A percentile compares a stretch with the other conserved stretches of the same genome.
These are phyloP conservation scores for Trichoderma erinaceum DNA, from an alignment of 495 filamentous ascomycete genomes.

Conservation along the genomic window DNA sequence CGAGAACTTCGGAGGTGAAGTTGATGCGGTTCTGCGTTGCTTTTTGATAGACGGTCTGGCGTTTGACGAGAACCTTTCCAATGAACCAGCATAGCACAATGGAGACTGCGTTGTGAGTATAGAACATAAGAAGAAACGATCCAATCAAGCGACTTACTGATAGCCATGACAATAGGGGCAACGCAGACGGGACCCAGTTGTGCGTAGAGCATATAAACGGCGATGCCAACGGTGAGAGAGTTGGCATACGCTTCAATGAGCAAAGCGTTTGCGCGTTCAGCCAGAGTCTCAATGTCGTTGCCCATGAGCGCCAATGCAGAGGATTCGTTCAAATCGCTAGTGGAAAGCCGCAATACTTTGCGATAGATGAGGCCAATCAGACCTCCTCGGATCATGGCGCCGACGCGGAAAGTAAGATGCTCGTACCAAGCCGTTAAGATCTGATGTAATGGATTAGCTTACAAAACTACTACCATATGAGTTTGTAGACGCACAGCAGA, in stretches of 20 bases:
- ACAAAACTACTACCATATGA: constrained; percentile 28
- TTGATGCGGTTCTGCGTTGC: constrained; percentile 40
- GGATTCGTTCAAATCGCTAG: constrained; percentile 38
- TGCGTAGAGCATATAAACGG: constrained; percentile 21
- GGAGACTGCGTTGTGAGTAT: constrained; percentile 21
- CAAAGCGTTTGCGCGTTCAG: constrained; percentile 18
- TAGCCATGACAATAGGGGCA: constrained; percentile 40
- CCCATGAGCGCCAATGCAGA: constrained; percentile 56
- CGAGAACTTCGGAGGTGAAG: constrained; percentile 42
- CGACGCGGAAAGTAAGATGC: constrained; percentile 50
- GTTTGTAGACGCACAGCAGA: constrained; percentile 20
- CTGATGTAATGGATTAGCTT: neutral
- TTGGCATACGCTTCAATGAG: constrained; percentile 21
- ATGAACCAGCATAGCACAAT: constrained; percentile 28
- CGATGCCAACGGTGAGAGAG: constrained; percentile 20
- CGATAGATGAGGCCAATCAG: constrained; percentile 53
- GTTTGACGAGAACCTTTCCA: constrained; percentile 32
- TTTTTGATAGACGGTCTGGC: constrained; percentile 39
- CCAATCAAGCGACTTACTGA: constrained; percentile 26
- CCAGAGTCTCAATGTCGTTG: constrained; percentile 19
- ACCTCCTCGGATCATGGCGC: constrained; percentile 55
- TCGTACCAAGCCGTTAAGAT: constrained; percentile 45
- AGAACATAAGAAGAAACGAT: neutral
- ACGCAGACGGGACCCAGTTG: constrained; percentile 29
- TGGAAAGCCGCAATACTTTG: constrained; percentile 38